Evolutionary conservation across 495 filamentous ascomycete genomes (phyloP).

Genomic region (Penicillium robsamsonii): DNA sequence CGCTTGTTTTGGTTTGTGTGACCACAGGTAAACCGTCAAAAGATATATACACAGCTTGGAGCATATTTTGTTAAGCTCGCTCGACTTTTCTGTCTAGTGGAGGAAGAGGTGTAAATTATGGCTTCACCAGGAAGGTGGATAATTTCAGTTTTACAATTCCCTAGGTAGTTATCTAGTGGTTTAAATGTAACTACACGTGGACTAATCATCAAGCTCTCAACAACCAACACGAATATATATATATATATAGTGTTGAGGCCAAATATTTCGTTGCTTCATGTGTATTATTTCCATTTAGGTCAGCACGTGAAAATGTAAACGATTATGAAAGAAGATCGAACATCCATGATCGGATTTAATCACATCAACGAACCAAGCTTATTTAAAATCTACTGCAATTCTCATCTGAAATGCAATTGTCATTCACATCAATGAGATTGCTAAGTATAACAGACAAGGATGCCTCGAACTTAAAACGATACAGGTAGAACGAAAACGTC

Average conservation of each 20-base stretch:
- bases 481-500: conserved; percentile 14
- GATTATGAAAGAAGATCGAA: background rate
- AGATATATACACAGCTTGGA: background rate
- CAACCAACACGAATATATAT: background rate
- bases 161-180: too few species aligned
- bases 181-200: background rate
- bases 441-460: conserved; percentile 12
- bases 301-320: background rate
- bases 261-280: background rate
- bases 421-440: conserved; percentile 12
- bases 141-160: background rate
- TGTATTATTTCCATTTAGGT: background rate
- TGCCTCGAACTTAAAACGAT: conserved; percentile 22
- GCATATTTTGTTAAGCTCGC: background rate
- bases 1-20: background rate
- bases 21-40: background rate
- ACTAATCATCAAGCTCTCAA: background rate
- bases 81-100: background rate
- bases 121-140: background rate
- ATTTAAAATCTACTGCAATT: background rate
- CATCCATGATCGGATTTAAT: background rate
- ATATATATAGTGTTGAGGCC: too few species aligned
- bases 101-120: background rate
- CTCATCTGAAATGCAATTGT: background rate
- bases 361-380: background rate